Base-by-base conservation (phyloP, 192 early-diverging fungal species). In the Dispira simplex region DNA sequence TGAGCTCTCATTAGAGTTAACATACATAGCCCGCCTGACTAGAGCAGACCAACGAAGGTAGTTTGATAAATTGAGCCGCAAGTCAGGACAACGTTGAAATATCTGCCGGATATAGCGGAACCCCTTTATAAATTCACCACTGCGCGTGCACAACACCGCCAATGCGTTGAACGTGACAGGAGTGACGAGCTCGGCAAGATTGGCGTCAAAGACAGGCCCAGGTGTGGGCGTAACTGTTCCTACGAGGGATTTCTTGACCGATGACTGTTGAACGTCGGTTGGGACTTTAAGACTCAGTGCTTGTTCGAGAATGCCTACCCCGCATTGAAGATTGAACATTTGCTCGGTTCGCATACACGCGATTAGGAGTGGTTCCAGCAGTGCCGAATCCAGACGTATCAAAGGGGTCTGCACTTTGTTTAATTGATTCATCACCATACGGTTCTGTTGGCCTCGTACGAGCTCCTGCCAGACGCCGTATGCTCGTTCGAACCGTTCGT, bases 371-470 rank as follows among this genome's bases (percentile, higher is more conserved):
- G 21, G 20, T 11, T 53, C 26, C 9, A 53, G 9, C 18, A 53
- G 51, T 8, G 20, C 21, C 51, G 51, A 10, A 11, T 20, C 26
- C 51, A 53, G 18, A 11, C n/a, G 51, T 20, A 53, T 53, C 18
- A 26, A 26, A 18, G 51, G 51, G 13, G 51, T 53, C n/a, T 53
- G 51, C 51, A 26, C 26, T 26, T 53, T 53, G 51, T 53, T 53
- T 11, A 25, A 26, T n/a, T 53, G 51, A n/a, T 53, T 53, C 51
- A 53, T 53, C 10, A 53, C 21, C 21, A 10, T 25, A 11, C 51
- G 51, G 11, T n/a, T 20, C 18, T n/a, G 51, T 3, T 53, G 51
- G 18, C n/a, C 51, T 6, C 32, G 32, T 39, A 39, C 32, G 1
- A 39, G 32, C 1, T 39, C 32, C 32, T 39, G 32, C 32, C 32